Conservation (phyloP, 108 stramenopile genomes). For the Pseudonitzschia delicatissima region DNA sequence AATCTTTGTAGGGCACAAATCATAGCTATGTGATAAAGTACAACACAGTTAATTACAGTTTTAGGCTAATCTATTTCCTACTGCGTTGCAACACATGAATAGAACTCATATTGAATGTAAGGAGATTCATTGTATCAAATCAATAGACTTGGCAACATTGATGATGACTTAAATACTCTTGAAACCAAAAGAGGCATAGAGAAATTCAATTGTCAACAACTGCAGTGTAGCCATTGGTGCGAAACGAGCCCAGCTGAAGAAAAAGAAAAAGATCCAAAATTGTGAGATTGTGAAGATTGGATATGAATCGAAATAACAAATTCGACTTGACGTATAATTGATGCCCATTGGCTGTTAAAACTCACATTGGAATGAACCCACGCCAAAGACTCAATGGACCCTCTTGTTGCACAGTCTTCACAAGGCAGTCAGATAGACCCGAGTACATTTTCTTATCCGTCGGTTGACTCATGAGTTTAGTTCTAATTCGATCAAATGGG, state of each 20-base stretch:
- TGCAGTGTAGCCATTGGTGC: slow-evolving; percentile 67
- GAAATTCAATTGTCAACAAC: slow-evolving; percentile 51
- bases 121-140: no score
- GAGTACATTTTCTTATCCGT: slow-evolving; percentile 47
- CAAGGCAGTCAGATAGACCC: slow-evolving; percentile 46
- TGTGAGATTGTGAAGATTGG: no score
- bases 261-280: neutral
- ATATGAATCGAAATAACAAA: no score
- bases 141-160: no score
- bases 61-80: no score
- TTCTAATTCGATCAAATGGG: slow-evolving; percentile 55
- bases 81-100: no score
- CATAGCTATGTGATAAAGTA: no score
- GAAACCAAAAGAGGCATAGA: slow-evolving; percentile 43
- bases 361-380: slow-evolving; percentile 58
- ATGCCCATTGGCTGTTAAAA: no score
- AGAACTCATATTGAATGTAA: no score
- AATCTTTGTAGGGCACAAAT: no score
- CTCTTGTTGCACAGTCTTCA: slow-evolving; percentile 50
- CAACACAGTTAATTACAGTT: no score
- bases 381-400: slow-evolving; percentile 46
- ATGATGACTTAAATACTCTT: slow-evolving; percentile 30
- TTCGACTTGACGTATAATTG: no score
- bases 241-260: slow-evolving; percentile 50
- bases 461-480: slow-evolving; percentile 60